phyloP scores from a whole-genome alignment of 2,329 filamentous ascomycete species.

The Grosmannia clavigera region DNA sequence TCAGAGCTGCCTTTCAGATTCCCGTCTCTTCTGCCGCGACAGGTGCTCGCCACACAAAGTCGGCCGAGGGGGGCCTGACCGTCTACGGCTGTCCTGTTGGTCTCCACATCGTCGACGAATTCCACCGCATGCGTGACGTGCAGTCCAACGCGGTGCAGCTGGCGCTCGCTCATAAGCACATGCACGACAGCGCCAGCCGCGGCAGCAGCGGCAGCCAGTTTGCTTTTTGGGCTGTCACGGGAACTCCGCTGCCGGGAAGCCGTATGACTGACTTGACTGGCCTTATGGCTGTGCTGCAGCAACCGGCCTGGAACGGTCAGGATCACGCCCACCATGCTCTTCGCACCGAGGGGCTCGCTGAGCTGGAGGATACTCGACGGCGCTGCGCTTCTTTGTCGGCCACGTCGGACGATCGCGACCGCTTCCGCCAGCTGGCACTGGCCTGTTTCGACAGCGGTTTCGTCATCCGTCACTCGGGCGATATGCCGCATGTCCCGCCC shows the following conservation, averaged over 20 bases:
- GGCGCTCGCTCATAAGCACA: constrained; percentile 2
- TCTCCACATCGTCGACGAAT: constrained; percentile 9
- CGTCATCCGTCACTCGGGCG: not conserved
- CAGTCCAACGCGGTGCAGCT: not conserved
- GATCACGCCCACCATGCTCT: not conserved
- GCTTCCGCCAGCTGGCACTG: not conserved
- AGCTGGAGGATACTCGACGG: not conserved
- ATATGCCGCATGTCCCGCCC: not conserved
- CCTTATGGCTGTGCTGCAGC: not conserved
- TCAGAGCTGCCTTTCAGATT: constrained; percentile 3
- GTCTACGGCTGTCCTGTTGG: constrained; percentile 9
- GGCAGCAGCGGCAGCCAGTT: not conserved
- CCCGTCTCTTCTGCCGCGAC: not conserved
- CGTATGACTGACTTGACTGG: not conserved
- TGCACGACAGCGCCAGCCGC: not conserved
- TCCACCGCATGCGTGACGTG: not conserved
- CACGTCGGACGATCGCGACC: not conserved
- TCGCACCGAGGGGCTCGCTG: not conserved
- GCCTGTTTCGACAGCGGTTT: not conserved
- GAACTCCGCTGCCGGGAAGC: constrained; percentile 4
- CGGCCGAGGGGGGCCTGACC: not conserved
- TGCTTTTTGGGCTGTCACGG: constrained; percentile 8
- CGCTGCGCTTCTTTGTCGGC: not conserved
- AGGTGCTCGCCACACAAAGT: not conserved
- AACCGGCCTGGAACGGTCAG: not conserved